These are phyloP conservation scores for Graphium sp. DNA, from an alignment of 2,329 filamentous ascomycete species.

Conservation along the genomic window DNA sequence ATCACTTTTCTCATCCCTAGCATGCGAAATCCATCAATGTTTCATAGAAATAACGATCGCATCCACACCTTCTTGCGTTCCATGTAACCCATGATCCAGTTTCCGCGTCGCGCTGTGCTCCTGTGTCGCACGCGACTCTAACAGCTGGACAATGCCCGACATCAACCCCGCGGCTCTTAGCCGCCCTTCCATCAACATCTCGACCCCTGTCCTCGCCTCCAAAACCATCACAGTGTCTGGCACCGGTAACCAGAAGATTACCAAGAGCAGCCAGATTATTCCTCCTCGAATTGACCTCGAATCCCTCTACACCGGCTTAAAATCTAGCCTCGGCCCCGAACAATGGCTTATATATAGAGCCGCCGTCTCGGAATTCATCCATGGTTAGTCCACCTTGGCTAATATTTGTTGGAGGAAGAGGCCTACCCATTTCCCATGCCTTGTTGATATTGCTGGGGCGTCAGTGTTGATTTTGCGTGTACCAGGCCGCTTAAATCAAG, in stretches of 20 bases:
- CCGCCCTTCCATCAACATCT: constrained; percentile 38
- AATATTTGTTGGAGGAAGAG: too few relatives aligned
- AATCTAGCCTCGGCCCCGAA: constrained; percentile 39
- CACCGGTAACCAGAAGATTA: constrained; percentile 28
- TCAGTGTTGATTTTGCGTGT: constrained; percentile 4
- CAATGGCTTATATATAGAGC: constrained; percentile 51
- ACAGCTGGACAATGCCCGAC: constrained; percentile 38
- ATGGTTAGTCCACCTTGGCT: too few relatives aligned
- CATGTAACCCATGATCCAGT: constrained; percentile 24
- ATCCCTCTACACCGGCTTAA: constrained; percentile 44
- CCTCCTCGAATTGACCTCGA: constrained; percentile 52
- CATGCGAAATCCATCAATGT: constrained; percentile 26
- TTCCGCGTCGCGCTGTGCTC: constrained; percentile 26
- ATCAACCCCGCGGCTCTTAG: constrained; percentile 55
- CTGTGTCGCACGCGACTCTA: constrained; percentile 27
- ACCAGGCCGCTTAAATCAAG: constrained; percentile 44
- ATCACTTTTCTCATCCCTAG: constrained; percentile 21
- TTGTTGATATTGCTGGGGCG: too few relatives aligned
- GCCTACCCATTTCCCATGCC: not conserved
- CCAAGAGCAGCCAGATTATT: constrained; percentile 45
- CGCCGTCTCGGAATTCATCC: constrained; percentile 45
- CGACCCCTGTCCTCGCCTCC: constrained; percentile 39
- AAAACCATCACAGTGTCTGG: constrained; percentile 40
- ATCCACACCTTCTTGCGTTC: constrained; percentile 16
- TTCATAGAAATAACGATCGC: constrained; percentile 23